phyloP scores from a whole-genome alignment of 805 yeast species.

The Zygosaccharomyces kombuchaensis region DNA sequence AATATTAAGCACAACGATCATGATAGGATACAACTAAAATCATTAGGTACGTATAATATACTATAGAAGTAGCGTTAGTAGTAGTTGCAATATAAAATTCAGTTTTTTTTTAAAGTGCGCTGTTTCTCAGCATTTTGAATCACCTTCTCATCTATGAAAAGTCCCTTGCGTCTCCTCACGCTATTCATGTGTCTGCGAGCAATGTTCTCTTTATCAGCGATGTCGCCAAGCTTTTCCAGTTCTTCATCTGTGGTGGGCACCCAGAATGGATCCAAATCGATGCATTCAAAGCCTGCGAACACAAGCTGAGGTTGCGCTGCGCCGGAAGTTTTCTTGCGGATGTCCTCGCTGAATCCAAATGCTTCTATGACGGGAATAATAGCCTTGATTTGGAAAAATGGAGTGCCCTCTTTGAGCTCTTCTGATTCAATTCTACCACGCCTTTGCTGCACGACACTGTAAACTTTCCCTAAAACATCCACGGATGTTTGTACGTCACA shows the following conservation, averaged over 20 bases:
- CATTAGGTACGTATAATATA: conserved; percentile 2
- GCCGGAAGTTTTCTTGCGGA: conserved; percentile 88
- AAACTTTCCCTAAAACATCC: conserved; percentile 92
- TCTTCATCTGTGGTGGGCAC: conserved; percentile 98
- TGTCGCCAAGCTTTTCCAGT: conserved; percentile 86
- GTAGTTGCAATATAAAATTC: neutral
- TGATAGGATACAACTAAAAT: neutral
- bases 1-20: neutral
- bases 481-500: conserved; percentile 95
- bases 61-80: neutral
- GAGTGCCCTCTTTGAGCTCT: conserved; percentile 98
- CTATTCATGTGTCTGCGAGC: conserved; percentile 83
- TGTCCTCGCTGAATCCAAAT: conserved; percentile 93
- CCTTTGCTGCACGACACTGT: conserved; percentile 86
- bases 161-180: conserved; percentile 81
- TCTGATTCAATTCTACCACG: conserved; percentile 83
- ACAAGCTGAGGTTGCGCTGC: conserved; percentile 96
- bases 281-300: conserved; percentile 79
- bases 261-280: conserved; percentile 97
- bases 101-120: conserved; percentile 75
- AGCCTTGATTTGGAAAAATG: conserved; percentile 85
- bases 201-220: conserved; percentile 86
- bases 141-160: conserved; percentile 84
- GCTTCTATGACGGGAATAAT: conserved; percentile 91
- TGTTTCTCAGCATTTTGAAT: conserved; percentile 92